These are phyloP conservation scores for Tuber calosporum DNA, from an alignment of 495 filamentous ascomycete genomes.

Conservation along the genomic window DNA sequence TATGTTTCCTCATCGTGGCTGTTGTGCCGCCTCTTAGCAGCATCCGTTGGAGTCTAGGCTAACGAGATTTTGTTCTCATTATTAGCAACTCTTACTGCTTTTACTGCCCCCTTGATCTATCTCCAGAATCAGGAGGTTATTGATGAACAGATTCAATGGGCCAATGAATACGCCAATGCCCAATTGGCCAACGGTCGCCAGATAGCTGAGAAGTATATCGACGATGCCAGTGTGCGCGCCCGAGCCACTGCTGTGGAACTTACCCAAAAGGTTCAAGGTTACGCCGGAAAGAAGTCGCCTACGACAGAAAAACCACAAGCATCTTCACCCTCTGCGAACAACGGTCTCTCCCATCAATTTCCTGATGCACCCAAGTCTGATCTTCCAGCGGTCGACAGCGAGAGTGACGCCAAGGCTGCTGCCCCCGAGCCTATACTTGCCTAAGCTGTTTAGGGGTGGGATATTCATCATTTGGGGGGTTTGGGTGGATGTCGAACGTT, in stretches of 20 bases:
- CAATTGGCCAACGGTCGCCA: conserved; percentile 76
- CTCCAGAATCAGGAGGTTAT: conserved; percentile 89
- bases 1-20: conserved; percentile 16
- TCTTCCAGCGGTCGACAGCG: background rate
- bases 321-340: background rate
- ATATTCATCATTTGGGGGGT: background rate
- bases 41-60: background rate
- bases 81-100: conserved; percentile 59
- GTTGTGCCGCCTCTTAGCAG: background rate
- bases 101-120: conserved; percentile 85
- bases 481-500: background rate
- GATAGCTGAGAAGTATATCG: conserved; percentile 73
- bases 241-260: conserved; percentile 79
- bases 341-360: background rate
- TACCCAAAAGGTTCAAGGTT: conserved; percentile 72
- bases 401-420: background rate
- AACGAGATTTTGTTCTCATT: conserved; percentile 6
- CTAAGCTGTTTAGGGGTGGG: background rate
- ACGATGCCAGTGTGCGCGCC: conserved; percentile 64
- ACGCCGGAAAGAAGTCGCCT: conserved; percentile 43
- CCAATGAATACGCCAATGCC: conserved; percentile 61
- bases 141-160: conserved; percentile 70
- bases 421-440: background rate
- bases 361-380: conserved; percentile 1
- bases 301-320: background rate